Conservation (phyloP, 805 yeast species). For the Saccharomycopsis fibuligera region DNA sequence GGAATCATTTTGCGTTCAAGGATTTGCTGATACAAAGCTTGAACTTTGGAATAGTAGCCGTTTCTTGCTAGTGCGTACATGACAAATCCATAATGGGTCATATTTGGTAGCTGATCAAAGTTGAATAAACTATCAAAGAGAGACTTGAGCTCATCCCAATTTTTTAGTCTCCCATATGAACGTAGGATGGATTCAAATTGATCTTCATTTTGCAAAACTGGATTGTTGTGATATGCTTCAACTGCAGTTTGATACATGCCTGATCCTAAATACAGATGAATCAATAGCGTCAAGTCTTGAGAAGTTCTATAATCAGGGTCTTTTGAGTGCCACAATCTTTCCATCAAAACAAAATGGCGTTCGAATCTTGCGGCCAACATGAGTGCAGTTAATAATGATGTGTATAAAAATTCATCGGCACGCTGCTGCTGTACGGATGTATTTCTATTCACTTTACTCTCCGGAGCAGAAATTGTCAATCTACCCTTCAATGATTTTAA, state of each 20-base stretch:
- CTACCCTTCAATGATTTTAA: no score
- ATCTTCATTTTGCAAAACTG: background rate
- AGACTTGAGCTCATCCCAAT: conserved; percentile 50
- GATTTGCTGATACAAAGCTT: conserved; percentile 43
- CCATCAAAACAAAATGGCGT: conserved; percentile 3
- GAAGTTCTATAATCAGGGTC: conserved; percentile 12
- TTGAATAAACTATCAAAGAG: conserved; percentile 54
- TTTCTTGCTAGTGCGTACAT: conserved; percentile 51
- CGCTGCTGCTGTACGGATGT: no score
- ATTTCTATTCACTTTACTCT: no score
- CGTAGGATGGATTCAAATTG: background rate
- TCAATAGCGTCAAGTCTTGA: conserved; percentile 25
- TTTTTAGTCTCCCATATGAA: conserved; percentile 38
- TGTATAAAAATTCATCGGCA: no score
- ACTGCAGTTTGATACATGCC: background rate
- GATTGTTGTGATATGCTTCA: background rate
- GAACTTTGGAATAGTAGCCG: conserved; percentile 44
- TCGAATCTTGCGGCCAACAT: conserved; percentile 21
- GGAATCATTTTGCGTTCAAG: conserved; percentile 43
- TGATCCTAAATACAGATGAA: conserved; percentile 20
- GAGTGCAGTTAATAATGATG: conserved; percentile 23
- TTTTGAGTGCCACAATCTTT: conserved; percentile 31
- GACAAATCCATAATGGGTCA: conserved; percentile 51
- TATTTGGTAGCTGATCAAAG: conserved; percentile 45
- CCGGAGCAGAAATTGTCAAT: no score